These are phyloP conservation scores for Pulicaria dysenterica DNA, from an alignment of 129 eudicot genomes.

Conservation along the genomic window DNA sequence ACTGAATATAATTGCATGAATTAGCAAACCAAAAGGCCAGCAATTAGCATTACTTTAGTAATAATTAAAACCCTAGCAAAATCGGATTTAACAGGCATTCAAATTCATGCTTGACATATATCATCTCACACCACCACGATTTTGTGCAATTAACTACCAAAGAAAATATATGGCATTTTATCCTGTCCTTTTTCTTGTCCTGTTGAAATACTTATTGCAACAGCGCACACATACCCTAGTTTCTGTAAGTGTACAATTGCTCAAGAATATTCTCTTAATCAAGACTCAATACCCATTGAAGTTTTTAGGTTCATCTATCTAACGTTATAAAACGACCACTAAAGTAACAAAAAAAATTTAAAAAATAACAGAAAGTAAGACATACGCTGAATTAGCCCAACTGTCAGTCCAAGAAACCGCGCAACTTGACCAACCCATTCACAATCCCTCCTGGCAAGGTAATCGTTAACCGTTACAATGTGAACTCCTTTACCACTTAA, in stretches of 20 bases:
- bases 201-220: background rate
- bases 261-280: background rate
- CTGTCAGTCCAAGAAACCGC: constrained; percentile 94
- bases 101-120: background rate
- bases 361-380: constrained; percentile 20
- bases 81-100: background rate
- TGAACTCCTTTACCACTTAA: constrained; percentile 93
- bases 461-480: constrained; percentile 94
- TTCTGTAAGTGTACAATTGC: background rate
- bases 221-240: background rate
- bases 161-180: background rate
- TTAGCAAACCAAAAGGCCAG: background rate
- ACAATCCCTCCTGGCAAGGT: constrained; percentile 96
- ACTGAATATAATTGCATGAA: background rate
- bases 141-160: background rate
- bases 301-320: constrained; percentile 6
- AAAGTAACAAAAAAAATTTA: background rate
- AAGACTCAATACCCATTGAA: background rate
- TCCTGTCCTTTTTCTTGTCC: background rate
- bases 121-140: background rate
- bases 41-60: background rate
- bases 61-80: background rate
- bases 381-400: constrained; percentile 98
- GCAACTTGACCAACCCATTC: constrained; percentile 99
- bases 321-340: constrained; percentile 1